These are phyloP conservation scores for Mycena olivaceomarginata DNA, from an alignment of 768 basidiomycete species.

Conservation along the genomic window DNA sequence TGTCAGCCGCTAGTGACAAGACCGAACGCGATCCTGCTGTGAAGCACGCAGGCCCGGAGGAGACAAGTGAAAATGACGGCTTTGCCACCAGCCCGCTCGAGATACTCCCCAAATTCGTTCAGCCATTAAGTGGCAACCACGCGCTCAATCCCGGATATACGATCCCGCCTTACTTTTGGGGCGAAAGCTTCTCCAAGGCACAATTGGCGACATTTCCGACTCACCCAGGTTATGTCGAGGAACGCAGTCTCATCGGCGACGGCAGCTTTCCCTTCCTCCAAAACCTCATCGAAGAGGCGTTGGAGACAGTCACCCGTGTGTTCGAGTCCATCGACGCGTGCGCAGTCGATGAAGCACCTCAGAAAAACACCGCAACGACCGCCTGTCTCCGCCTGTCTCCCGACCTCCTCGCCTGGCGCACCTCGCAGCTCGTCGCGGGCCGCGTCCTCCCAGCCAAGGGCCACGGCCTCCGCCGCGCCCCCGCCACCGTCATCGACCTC, in stretches of 20 bases:
- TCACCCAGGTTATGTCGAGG: slow-evolving; percentile 8
- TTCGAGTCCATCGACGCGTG: slow-evolving; percentile 1
- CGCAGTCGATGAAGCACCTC: not conserved
- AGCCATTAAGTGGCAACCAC: too few species aligned
- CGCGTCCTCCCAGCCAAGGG: slow-evolving; percentile 26
- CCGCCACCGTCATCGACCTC: not conserved
- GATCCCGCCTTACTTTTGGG: slow-evolving; percentile 29
- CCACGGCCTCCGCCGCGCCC: slow-evolving; percentile 14
- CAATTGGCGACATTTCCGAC: not conserved
- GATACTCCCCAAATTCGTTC: too few species aligned
- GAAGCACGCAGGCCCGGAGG: too few species aligned
- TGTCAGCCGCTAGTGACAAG: too few species aligned
- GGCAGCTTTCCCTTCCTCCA: slow-evolving; percentile 6
- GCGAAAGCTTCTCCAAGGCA: slow-evolving; percentile 7
- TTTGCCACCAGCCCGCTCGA: too few species aligned
- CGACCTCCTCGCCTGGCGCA: slow-evolving; percentile 15
- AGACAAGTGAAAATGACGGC: too few species aligned
- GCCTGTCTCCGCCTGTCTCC: slow-evolving; percentile 18
- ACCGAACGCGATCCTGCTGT: too few species aligned
- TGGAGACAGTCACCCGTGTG: slow-evolving; percentile 2
- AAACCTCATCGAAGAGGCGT: slow-evolving; percentile 12
- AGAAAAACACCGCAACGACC: not conserved
- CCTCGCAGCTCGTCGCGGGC: slow-evolving; percentile 14
- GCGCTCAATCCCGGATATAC: too few species aligned
- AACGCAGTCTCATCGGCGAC: slow-evolving; percentile 26